Percentiles rank a stretch among this genome's conserved stretches.
Evolutionary conservation across 179 eudicot species (phyloP).

Genomic region (Dionaea muscipula): DNA sequence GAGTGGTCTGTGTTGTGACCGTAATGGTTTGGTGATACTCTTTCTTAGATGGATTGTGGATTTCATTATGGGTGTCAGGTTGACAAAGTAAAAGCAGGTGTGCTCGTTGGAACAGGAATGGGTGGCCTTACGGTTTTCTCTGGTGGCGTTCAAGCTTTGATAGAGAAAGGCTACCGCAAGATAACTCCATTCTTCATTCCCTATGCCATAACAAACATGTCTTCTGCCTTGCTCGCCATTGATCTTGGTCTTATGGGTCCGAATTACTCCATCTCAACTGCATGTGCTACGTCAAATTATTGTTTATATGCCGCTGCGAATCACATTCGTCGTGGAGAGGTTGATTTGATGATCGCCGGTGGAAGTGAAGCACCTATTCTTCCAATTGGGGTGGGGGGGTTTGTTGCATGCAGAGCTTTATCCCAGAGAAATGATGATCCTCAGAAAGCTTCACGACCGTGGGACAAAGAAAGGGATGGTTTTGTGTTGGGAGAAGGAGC

Average conservation of each 20-base stretch:
- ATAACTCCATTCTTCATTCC: conserved; percentile 87
- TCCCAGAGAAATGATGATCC: conserved; percentile 88
- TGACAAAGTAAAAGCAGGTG: conserved; percentile 70
- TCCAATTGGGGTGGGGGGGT: conserved; percentile 83
- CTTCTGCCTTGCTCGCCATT: conserved; percentile 79
- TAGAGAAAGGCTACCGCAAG: conserved; percentile 63
- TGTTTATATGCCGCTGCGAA: conserved; percentile 87
- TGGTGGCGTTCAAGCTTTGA: conserved; percentile 62
- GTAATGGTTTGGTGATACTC: too few relatives aligned
- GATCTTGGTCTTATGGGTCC: conserved; percentile 91
- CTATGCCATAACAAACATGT: conserved; percentile 77
- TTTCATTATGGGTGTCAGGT: conserved; percentile 27
- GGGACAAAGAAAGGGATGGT: conserved; percentile 85
- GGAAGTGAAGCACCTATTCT: conserved; percentile 83
- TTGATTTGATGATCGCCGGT: conserved; percentile 81
- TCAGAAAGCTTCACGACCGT: conserved; percentile 76
- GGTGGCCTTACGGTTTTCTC: conserved; percentile 76
- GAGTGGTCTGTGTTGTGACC: not conserved
- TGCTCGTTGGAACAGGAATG: conserved; percentile 84
- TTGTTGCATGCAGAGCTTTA: conserved; percentile 84
- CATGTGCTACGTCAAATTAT: conserved; percentile 85
- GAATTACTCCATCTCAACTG: conserved; percentile 76
- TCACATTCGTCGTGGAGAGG: conserved; percentile 82
- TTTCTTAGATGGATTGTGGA: conserved; percentile 4
- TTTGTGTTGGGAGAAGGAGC: conserved; percentile 92